Evolutionary conservation across 73 alveolate genomes (phyloP).

Genomic region (Urostyla sp.): DNA sequence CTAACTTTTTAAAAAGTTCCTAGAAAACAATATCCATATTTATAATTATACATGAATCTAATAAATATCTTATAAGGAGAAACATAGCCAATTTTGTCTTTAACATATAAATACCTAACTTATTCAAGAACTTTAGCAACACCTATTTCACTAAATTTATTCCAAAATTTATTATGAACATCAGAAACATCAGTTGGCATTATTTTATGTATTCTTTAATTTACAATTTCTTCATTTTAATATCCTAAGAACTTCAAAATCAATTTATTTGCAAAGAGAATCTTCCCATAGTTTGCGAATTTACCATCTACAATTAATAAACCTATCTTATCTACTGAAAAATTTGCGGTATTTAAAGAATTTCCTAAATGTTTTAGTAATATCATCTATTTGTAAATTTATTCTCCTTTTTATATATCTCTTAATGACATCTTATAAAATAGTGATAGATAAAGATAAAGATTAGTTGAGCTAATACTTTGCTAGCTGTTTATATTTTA

Average conservation of each 20-base stretch:
- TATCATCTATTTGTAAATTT: slow-evolving; percentile 11
- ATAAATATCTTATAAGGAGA: slow-evolving; percentile 33
- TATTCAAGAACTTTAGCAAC: slow-evolving; percentile 22
- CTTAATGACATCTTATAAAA: slow-evolving; percentile 24
- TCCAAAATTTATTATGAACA: slow-evolving; percentile 41
- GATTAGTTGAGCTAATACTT: neutral
- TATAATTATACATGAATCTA: slow-evolving; percentile 2
- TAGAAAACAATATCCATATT: slow-evolving; percentile 34
- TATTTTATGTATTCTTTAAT: neutral
- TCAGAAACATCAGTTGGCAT: slow-evolving; percentile 37
- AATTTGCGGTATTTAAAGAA: neutral
- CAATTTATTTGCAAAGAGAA: slow-evolving; percentile 21
- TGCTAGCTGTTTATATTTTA: slow-evolving; percentile 4
- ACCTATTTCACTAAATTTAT: slow-evolving; percentile 13
- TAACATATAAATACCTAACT: slow-evolving; percentile 14
- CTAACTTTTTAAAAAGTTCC: slow-evolving; percentile 16
- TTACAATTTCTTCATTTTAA: neutral
- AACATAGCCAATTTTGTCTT: slow-evolving; percentile 28
- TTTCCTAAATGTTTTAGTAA: neutral
- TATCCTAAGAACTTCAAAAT: slow-evolving; percentile 19
- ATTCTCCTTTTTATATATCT: neutral
- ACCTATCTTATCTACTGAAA: slow-evolving; percentile 29
- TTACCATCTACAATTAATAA: slow-evolving; percentile 42
- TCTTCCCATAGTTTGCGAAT: slow-evolving; percentile 21
- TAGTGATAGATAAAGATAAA: slow-evolving; percentile 2